Conservation (phyloP, 495 filamentous ascomycete species). For the Aspergillus sclerotiicarbonarius region DNA sequence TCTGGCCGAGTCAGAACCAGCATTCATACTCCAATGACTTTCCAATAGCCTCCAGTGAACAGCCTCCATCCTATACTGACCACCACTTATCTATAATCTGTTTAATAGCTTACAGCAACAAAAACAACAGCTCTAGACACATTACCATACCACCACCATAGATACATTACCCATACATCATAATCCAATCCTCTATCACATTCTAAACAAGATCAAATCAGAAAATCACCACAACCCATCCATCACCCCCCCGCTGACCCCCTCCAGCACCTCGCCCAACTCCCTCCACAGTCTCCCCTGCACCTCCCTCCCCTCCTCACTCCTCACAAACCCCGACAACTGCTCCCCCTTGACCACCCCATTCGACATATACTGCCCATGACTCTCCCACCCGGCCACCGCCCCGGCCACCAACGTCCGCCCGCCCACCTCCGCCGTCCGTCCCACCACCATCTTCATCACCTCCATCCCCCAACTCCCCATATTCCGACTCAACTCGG, state of each 20-base stretch:
- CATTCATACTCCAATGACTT: too few relatives aligned
- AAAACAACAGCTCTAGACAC: too few relatives aligned
- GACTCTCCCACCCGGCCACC: conserved; percentile 35
- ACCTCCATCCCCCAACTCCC: conserved; percentile 8
- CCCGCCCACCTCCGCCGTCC: conserved; percentile 47
- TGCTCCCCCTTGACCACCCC: conserved; percentile 23
- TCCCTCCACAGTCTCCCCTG: background rate
- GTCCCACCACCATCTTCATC: conserved; percentile 31
- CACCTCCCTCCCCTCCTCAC: conserved; percentile 27
- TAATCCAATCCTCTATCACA: too few relatives aligned
- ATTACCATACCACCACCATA: too few relatives aligned
- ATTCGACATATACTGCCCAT: conserved; percentile 48
- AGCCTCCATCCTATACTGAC: too few relatives aligned
- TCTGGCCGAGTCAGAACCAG: too few relatives aligned
- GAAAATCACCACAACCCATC: too few relatives aligned
- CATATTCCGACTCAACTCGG: conserved; percentile 38
- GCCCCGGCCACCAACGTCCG: conserved; percentile 44
- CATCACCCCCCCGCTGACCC: background rate
- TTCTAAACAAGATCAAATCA: too few relatives aligned
- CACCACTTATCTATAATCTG: too few relatives aligned
- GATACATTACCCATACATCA: too few relatives aligned
- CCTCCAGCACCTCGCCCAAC: background rate
- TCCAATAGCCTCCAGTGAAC: too few relatives aligned
- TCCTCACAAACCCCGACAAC: conserved; percentile 36
- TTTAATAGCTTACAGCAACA: too few relatives aligned